Base-by-base conservation (phyloP, 768 basidiomycete species). In the Melanogaster broomeanus region DNA sequence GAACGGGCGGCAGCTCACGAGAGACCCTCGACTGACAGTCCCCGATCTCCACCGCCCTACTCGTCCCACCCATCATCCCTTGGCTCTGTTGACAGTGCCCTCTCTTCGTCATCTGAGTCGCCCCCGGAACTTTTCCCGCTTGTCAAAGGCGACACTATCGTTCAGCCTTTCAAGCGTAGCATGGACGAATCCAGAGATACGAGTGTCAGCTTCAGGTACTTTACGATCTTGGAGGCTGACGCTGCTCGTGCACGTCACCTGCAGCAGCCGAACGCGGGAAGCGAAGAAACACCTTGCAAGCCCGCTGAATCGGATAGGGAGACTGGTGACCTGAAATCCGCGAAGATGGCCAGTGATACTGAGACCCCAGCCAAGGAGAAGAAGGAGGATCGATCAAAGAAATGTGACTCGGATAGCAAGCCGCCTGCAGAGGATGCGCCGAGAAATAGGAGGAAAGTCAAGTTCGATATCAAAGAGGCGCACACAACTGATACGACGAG, bases 391-490 rank as follows among this genome's bases (percentile, higher is more conserved):
- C 52, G 46, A 53, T 39, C 53, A 50, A 49, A 57, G 61, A 57
- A 56, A 37, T 21, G 50, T 40, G 61, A 58, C 56, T 56, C 45
- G 30, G 38, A 66, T 57, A 56, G n/a, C 49, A 50, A 60, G 56
- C 46, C 61, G 42, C 47, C 70, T 66, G 51, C 66, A 58, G 51
- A 65, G 61, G 59, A 68, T 71, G 52, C 64, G 48, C 50, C 63
- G 73, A 87, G 73, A 74, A 71, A 76, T 44, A 88, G 84, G 66
- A 75, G 82, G 53, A 87, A 83, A 65, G 85, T 90, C 27, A 88
- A 85, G 9, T 90, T 90, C 59, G 80, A 90, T 56, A 79, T 86
- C 43, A 73, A 84, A 61, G n/a, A n/a, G n/a, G 79, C 83, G 19
- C 81, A 75, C 22, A 72, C 77, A n/a, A 77, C 78, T 53, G 72